A percentile compares a stretch with the other conserved stretches of the same genome.
Conservation (phyloP, 2,329 filamentous ascomycete genomes). For the Arthroderma sp. region DNA sequence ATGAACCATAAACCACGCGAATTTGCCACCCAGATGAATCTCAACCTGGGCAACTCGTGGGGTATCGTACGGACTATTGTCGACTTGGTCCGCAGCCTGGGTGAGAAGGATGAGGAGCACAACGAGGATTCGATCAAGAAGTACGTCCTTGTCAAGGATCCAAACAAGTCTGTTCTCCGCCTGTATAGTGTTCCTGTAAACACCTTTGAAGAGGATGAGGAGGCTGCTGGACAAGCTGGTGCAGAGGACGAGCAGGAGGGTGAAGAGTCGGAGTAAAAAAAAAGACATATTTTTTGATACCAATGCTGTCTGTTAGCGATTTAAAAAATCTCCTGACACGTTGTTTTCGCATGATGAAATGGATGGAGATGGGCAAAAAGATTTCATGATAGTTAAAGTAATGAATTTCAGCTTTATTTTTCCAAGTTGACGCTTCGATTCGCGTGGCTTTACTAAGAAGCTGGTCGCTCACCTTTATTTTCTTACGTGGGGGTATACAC, state of each 20-base stretch:
- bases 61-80: constrained; percentile 96
- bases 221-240: constrained; percentile 42
- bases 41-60: constrained; percentile 95
- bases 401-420: no score
- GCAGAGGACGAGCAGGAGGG: constrained; percentile 43
- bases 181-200: constrained; percentile 80
- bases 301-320: no score
- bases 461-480: no score
- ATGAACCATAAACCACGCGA: constrained; percentile 96
- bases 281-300: no score
- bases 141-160: constrained; percentile 59
- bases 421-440: no score
- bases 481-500: no score
- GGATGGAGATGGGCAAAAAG: no score
- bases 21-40: constrained; percentile 95
- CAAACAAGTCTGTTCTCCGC: constrained; percentile 89
- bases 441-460: no score
- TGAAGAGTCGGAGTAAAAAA: constrained; percentile 39
- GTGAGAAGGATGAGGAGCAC: constrained; percentile 20
- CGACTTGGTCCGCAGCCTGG: constrained; percentile 51
- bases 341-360: no score
- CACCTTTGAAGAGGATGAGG: constrained; percentile 82
- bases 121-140: constrained; percentile 31
- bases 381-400: no score
- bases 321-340: no score